These are phyloP conservation scores for Leccinum disarticulatum DNA, from an alignment of 768 basidiomycete species.

Conservation along the genomic window DNA sequence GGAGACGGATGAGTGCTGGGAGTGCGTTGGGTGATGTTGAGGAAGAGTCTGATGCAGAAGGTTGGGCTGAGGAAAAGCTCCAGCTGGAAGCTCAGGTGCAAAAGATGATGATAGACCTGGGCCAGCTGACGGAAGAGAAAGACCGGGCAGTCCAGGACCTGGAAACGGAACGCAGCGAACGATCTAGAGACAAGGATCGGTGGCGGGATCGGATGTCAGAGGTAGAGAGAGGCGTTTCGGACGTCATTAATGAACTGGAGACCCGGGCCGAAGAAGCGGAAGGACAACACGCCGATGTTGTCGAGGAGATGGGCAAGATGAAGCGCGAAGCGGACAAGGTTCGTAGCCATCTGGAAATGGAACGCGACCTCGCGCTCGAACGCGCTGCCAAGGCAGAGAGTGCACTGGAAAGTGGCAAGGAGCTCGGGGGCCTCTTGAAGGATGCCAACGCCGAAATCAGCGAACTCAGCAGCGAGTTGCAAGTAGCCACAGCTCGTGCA, in stretches of 20 bases:
- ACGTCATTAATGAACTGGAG: conserved; percentile 67
- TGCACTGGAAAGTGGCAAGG: conserved; percentile 61
- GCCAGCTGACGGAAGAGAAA: conserved; percentile 46
- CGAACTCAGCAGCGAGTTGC: conserved; percentile 55
- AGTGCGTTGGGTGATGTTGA: conserved; percentile 56
- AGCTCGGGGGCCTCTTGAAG: conserved; percentile 65
- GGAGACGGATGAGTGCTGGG: conserved; percentile 52
- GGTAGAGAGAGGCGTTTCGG: conserved; percentile 68
- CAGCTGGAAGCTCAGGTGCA: conserved; percentile 49
- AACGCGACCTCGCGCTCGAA: conserved; percentile 55
- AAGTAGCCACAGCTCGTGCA: conserved; percentile 50
- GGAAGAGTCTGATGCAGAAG: conserved; percentile 63
- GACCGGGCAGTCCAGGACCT: conserved; percentile 47
- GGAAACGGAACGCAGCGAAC: conserved; percentile 53
- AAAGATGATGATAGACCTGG: conserved; percentile 32
- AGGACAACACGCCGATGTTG: conserved; percentile 39
- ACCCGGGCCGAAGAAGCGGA: conserved; percentile 53
- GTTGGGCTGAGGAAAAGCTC: conserved; percentile 71
- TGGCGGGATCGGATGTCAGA: conserved; percentile 73
- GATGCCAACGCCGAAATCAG: conserved; percentile 64
- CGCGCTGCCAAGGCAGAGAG: conserved; percentile 65
- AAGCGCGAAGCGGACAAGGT: conserved; percentile 47
- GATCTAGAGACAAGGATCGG: conserved; percentile 62
- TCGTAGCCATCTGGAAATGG: conserved; percentile 46
- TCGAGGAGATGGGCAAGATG: conserved; percentile 39